phyloP scores from a whole-genome alignment of 2,329 filamentous ascomycete genomes.

The Alternaria gaisen region DNA sequence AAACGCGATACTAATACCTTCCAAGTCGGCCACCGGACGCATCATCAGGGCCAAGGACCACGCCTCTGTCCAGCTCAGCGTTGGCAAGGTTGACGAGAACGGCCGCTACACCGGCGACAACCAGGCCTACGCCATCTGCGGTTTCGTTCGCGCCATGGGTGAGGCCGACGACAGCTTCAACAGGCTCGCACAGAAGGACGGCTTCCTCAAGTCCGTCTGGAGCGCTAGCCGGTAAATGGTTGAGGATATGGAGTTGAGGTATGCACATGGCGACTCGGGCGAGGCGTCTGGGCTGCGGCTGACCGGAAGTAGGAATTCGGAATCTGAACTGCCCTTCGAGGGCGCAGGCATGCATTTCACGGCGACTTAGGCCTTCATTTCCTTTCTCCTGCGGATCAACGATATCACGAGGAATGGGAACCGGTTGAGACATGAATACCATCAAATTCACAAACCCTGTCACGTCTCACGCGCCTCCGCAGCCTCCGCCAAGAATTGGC shows the following conservation, averaged over 20 bases:
- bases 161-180: slow-evolving; percentile 98
- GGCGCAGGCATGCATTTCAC: slow-evolving; percentile 40
- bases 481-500: not conserved
- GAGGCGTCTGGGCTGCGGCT: slow-evolving; percentile 16
- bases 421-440: slow-evolving; percentile 39
- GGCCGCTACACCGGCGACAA: slow-evolving; percentile 96
- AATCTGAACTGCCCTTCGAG: slow-evolving; percentile 37
- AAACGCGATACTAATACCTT: slow-evolving; percentile 32
- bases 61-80: slow-evolving; percentile 94
- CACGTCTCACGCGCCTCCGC: slow-evolving; percentile 12
- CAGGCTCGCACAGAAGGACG: slow-evolving; percentile 93
- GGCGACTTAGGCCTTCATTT: slow-evolving; percentile 40
- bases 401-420: slow-evolving; percentile 47
- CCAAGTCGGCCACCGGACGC: slow-evolving; percentile 67
- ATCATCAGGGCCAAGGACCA: slow-evolving; percentile 99
- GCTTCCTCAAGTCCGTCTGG: slow-evolving; percentile 97
- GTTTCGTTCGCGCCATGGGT: slow-evolving; percentile 96
- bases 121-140: slow-evolving; percentile 96
- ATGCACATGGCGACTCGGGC: slow-evolving; percentile 12
- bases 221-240: slow-evolving; percentile 68
- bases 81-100: slow-evolving; percentile 99
- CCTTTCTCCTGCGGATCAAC: slow-evolving; percentile 38
- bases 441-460: slow-evolving; percentile 41
- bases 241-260: slow-evolving; percentile 46
- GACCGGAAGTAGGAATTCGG: slow-evolving; percentile 39